Base-by-base conservation (phyloP, 1,284 basidiomycete species). In the Ceratobasidium sp. region DNA sequence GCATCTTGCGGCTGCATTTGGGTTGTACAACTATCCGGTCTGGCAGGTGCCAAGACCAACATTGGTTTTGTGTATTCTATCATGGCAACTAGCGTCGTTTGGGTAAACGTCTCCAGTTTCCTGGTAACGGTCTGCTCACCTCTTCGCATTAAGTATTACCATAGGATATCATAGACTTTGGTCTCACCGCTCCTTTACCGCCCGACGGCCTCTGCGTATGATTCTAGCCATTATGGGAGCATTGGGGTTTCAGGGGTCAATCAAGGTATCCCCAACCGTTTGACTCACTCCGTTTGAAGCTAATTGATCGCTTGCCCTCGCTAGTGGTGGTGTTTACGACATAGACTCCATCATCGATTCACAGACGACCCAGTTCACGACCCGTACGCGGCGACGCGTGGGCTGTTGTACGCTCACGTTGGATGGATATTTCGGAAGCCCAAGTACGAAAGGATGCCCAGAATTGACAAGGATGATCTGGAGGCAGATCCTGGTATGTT, bases 381-480 rank as follows among this genome's bases (percentile, higher is more conserved):
- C 80, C 92, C 92, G 7, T 94, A 94, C 81, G 87, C 91, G 5
- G 93, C 92, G 0, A 92, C 91, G 0, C 86, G 88, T 53, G 93
- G 93, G 0, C 83, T 94, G 0, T 86, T 92, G 71, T 93, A 89
- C 81, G 91, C 92, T 4, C 93, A 94, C 79, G 89, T 94, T 85
- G 94, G 93, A 10, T 95, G 93, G 93, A 94, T 94, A 80, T 94
- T 94, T 82, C 90, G 87, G 84, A 93, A 93, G 81, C 89, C 91
- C 0, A 87, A 82, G 7, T 94, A 94, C 80, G 86, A 89, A 51
- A 86, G 89, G 39, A 86, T 94, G 84, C 85, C 86, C 39, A 82
- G 89, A 1, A 88, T 95, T 31, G 92, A 94, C 76, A 85, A 87
- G 63, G 87, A 89, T 42, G 93, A 95, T 80, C 85, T 94, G n/a